Conservation (phyloP, 2,329 filamentous ascomycete genomes). For the Penicillium sp. region DNA sequence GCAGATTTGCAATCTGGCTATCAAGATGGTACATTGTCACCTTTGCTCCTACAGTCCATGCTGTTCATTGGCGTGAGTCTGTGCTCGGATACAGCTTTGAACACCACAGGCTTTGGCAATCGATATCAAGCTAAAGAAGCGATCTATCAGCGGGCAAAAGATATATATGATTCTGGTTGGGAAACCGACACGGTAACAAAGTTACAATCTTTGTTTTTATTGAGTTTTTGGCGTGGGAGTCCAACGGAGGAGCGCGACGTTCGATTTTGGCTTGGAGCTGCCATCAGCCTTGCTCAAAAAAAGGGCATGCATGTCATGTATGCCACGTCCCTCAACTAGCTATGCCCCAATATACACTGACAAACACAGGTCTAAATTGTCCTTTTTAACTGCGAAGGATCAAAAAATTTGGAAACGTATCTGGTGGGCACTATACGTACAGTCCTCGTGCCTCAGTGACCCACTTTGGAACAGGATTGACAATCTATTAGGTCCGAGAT, state of each 20-base stretch:
- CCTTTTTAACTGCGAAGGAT: slow-evolving; percentile 29
- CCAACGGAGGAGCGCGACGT: slow-evolving; percentile 51
- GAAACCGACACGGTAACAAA: slow-evolving; percentile 53
- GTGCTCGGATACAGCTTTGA: slow-evolving; percentile 50
- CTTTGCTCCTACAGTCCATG: slow-evolving; percentile 54
- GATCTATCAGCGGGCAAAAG: slow-evolving; percentile 52
- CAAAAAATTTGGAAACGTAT: slow-evolving; percentile 49
- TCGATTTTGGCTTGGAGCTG: slow-evolving; percentile 52
- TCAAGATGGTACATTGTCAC: slow-evolving; percentile 46
- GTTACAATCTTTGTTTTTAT: slow-evolving; percentile 53
- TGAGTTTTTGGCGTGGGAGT: slow-evolving; percentile 57
- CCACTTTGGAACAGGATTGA: neutral
- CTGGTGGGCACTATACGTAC: slow-evolving; percentile 56
- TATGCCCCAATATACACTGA: neutral
- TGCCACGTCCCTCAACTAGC: neutral
- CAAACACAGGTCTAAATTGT: slow-evolving; percentile 30
- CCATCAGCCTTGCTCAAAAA: slow-evolving; percentile 54
- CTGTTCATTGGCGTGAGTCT: slow-evolving; percentile 57
- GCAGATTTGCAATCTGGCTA: slow-evolving; percentile 44
- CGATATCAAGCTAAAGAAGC: slow-evolving; percentile 52
- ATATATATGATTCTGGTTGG: slow-evolving; percentile 55
- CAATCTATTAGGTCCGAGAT: slow-evolving; percentile 42
- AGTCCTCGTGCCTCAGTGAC: slow-evolving; percentile 2
- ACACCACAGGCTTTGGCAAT: slow-evolving; percentile 48
- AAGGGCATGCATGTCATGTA: slow-evolving; percentile 40